Base-by-base conservation (phyloP, 805 yeast genomes). In the Candida boleticola region DNA sequence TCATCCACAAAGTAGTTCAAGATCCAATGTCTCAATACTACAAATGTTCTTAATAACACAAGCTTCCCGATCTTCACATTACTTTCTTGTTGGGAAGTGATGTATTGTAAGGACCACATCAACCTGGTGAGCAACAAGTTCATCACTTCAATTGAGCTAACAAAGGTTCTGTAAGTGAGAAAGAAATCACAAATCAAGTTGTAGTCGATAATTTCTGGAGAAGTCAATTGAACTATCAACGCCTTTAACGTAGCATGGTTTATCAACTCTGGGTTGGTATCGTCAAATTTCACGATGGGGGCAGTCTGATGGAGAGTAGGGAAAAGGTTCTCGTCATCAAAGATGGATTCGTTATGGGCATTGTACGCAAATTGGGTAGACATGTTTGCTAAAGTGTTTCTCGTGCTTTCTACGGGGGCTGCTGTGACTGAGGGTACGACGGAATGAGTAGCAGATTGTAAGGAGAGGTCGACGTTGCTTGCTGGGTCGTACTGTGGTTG, bases 1-100 rank as follows among this genome's bases (percentile, higher is more conserved):
- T 93, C 98, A 57, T 87, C 92, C 32, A 80, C 74, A 54, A 89
- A 93, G 60, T 87, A 90, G 61, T 90, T 92, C 45, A 87, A 63
- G 16, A 92, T 60, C 96, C 98, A 92, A 65, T 88, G 96, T 54
- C 97, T 77, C 33, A 93, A 52, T 22, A 85, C 82, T 21, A 88
- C 96, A 66, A 90, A 92, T 0, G 95, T 83, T 53, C 98, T 73
- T 29, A 90, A 75, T 10, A 87, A 68, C 1, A 84, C 82, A 35
- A 85, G 68, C 45, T 82, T 76, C 1, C 95, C 95, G 3, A 74
- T 55, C 45, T 71, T 56, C 6, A 49, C 46, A 20, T 59, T 54
- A 20, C 57, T 53, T n/a, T 52, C 55, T 19, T 48, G 46, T 21
- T 51, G 45, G 2, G 64, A 57, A 40, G 58, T 60, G 42, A 67